Conservation (phyloP, 2,329 filamentous ascomycete genomes). For the Clarireedia hainanense region DNA sequence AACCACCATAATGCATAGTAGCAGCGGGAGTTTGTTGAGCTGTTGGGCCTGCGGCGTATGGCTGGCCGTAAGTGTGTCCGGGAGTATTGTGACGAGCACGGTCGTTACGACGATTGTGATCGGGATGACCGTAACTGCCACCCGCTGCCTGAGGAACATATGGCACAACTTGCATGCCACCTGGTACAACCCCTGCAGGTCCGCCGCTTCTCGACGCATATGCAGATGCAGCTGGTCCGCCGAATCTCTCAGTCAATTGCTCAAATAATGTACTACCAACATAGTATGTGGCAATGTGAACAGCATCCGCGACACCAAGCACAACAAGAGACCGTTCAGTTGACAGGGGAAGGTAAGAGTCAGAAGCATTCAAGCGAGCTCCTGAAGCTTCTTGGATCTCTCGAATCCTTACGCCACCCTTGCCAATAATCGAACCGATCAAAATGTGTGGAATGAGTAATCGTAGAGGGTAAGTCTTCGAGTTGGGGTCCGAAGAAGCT, state of each 20-base stretch:
- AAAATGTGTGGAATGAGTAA: constrained; percentile 93
- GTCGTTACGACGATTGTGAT: constrained; percentile 73
- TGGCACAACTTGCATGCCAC: constrained; percentile 98
- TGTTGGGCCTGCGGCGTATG: constrained; percentile 44
- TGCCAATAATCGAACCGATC: constrained; percentile 97
- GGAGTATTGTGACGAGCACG: constrained; percentile 68
- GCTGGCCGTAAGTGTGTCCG: constrained; percentile 63
- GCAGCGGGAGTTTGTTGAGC: constrained; percentile 50
- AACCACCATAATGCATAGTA: constrained; percentile 66
- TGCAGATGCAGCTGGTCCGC: constrained; percentile 91
- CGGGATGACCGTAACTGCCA: constrained; percentile 85
- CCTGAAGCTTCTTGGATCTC: constrained; percentile 98
- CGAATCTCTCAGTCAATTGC: constrained; percentile 93
- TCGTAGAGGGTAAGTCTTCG: constrained; percentile 94
- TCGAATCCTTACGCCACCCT: constrained; percentile 89
- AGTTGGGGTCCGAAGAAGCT: constrained; percentile 80
- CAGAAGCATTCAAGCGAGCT: constrained; percentile 91
- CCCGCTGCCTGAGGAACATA: constrained; percentile 90
- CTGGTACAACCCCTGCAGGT: constrained; percentile 86
- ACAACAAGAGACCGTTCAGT: constrained; percentile 97
- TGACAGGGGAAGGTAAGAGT: constrained; percentile 87
- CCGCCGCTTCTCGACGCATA: constrained; percentile 93
- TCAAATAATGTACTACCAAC: constrained; percentile 96
- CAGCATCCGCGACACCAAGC: constrained; percentile 93
- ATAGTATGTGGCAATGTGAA: constrained; percentile 98